Evolutionary conservation across 2,329 filamentous ascomycete species (phyloP).

Genomic region (Fusarium proliferatum): DNA sequence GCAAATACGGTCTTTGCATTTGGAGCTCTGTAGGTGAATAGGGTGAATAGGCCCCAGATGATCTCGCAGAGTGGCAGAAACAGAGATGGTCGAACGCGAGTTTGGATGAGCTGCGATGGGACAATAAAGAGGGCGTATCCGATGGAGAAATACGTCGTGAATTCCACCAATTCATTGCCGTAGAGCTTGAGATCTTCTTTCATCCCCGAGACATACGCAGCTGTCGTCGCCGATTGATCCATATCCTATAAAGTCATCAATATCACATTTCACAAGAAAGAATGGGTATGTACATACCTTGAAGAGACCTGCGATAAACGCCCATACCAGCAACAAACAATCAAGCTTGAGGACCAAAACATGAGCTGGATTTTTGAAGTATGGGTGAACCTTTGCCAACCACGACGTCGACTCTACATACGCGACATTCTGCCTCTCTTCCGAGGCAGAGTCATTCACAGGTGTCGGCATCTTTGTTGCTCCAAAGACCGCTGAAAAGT

Average conservation of each 20-base stretch:
- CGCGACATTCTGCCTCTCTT: not conserved
- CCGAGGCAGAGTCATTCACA: not conserved
- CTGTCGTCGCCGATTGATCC: slow-evolving; percentile 39
- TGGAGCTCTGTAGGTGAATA: slow-evolving; percentile 32
- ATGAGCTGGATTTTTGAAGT: slow-evolving; percentile 45
- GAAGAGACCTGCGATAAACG: slow-evolving; percentile 28
- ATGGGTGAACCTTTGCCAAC: slow-evolving; percentile 47
- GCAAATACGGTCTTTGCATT: slow-evolving; percentile 32
- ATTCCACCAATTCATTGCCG: slow-evolving; percentile 38
- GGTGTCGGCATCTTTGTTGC: slow-evolving; percentile 13
- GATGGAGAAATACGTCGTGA: slow-evolving; percentile 43
- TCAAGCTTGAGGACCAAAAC: slow-evolving; percentile 47
- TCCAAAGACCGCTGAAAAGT: not conserved
- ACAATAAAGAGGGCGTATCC: slow-evolving; percentile 41
- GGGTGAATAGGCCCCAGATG: slow-evolving; percentile 35
- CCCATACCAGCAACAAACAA: slow-evolving; percentile 44
- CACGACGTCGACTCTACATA: slow-evolving; percentile 39
- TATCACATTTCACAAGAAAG: fast-evolving
- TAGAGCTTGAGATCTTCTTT: slow-evolving; percentile 33
- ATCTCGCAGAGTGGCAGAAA: slow-evolving; percentile 39
- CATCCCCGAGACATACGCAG: slow-evolving; percentile 39
- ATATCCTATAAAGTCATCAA: slow-evolving; percentile 27
- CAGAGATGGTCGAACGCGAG: slow-evolving; percentile 35
- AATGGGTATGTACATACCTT: not conserved
- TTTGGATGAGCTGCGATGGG: slow-evolving; percentile 38